Conservation (phyloP, 345 rosid genomes). For the Citrus australasica region DNA sequence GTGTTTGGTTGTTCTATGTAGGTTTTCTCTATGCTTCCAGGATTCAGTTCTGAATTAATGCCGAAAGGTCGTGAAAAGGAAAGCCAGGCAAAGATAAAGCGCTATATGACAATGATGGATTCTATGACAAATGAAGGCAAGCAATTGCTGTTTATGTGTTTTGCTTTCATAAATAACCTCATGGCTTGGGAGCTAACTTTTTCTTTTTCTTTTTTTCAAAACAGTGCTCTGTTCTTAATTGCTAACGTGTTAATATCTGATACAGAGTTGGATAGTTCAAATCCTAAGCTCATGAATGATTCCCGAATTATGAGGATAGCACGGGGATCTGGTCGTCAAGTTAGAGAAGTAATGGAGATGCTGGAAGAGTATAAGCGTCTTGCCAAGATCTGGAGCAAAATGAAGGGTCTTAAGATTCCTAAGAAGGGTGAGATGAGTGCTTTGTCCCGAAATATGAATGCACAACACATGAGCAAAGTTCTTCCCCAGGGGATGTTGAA, state of each 20-base stretch:
- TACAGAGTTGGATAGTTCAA: slow-evolving; percentile 82
- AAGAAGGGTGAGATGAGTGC: slow-evolving; percentile 86
- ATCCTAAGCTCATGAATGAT: slow-evolving; percentile 73
- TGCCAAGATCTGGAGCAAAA: slow-evolving; percentile 76
- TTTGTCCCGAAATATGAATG: slow-evolving; percentile 77
- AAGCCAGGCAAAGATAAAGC: slow-evolving; percentile 89
- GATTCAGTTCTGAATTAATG: slow-evolving; percentile 83
- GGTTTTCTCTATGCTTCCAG: slow-evolving; percentile 91
- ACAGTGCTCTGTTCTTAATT: not conserved
- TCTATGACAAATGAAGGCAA: slow-evolving; percentile 90
- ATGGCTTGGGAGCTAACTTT: not conserved
- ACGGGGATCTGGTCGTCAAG: slow-evolving; percentile 66
- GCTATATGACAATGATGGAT: slow-evolving; percentile 97
- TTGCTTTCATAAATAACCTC: not conserved
- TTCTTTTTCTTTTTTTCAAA: not conserved
- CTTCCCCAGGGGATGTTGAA: slow-evolving; percentile 79
- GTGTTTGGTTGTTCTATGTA: slow-evolving; percentile 18
- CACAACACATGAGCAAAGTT: slow-evolving; percentile 85
- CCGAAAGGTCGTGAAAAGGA: slow-evolving; percentile 94
- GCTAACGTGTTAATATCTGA: not conserved
- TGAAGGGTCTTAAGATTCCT: slow-evolving; percentile 87
- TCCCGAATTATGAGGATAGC: slow-evolving; percentile 81
- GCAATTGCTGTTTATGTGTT: not conserved
- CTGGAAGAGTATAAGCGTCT: slow-evolving; percentile 86
- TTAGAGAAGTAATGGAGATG: slow-evolving; percentile 85